Evolutionary conservation across 2,329 filamentous ascomycete species (phyloP), one percentile per base, ranked within the genome.

Genomic region (Neonectria coccinea): DNA sequence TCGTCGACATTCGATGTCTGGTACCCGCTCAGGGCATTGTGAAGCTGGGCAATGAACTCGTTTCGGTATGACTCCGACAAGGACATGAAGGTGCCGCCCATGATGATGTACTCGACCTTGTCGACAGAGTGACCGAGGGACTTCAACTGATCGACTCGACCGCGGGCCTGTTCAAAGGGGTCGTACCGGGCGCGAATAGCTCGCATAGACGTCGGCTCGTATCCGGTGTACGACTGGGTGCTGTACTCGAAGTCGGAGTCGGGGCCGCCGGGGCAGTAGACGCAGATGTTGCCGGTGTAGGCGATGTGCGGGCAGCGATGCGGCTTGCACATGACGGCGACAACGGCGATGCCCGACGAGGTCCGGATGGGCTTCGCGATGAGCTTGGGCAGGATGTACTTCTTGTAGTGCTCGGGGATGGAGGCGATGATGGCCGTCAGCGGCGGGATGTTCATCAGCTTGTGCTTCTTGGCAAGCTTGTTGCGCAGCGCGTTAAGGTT

Each of bases 31-130:
- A 99, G 87, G 1, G 96, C 96, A 76, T 99, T 99, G 82, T 99
- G 96, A 55, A 99, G 86, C 76, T 97, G 95, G 1, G 94, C 91
- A 64, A 99, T 97, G 75, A 99, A 99, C 61, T 92, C 89, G 66
- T 99, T 93, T 29, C 96, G 86, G 79, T 99, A 99, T 25, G 91
- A 89, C 74, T 94, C 90, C 9, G 95, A 87, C 27, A 99, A 82
- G 3, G 95, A 98, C 97, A 99, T 99, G 81, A 99, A 99, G 0
- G 96, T 99, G 70, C 96, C 96, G 65, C 96, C 96, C 96, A 99
- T 99, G 77, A 99, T 97, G 76, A 99, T 99, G 79, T 98, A 99
- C 83, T 99, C 96, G 25, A 99, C 96, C 79, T 99, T 99, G 82
- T 99, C 96, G 52, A 99, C 96, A 50, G 93, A 97, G 79, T 99